These are phyloP conservation scores for Fragaria iinumae DNA, from an alignment of 306 rosid genomes.

Conservation along the genomic window DNA sequence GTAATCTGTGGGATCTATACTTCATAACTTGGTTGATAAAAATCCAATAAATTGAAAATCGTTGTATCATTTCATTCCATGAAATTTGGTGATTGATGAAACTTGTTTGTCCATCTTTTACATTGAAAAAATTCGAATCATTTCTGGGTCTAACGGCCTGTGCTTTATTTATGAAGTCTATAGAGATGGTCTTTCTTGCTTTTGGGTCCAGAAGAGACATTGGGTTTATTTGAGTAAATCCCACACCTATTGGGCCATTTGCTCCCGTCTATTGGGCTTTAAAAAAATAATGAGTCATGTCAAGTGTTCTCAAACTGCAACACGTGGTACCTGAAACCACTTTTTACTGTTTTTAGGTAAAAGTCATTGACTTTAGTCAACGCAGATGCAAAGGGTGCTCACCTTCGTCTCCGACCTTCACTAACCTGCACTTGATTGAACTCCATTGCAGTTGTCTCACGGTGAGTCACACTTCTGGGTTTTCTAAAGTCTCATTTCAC, in stretches of 20 bases:
- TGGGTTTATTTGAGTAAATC: background rate
- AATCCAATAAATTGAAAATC: too few species aligned
- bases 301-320: too few species aligned
- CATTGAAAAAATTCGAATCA: too few species aligned
- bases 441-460: background rate
- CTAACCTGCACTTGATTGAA: background rate
- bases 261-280: too few species aligned
- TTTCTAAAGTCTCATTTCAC: background rate
- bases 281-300: too few species aligned
- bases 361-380: background rate
- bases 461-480: background rate
- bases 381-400: background rate
- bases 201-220: background rate
- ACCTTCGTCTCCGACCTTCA: background rate
- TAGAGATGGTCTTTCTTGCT: too few species aligned
- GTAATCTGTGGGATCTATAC: background rate
- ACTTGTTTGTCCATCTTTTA: too few species aligned
- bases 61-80: too few species aligned
- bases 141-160: background rate
- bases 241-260: background rate
- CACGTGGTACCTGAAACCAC: too few species aligned
- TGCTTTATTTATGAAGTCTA: background rate
- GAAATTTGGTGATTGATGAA: too few species aligned
- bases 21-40: too few species aligned
- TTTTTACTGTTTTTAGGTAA: too few species aligned